Percentiles rank a stretch among this genome's conserved stretches.
Conservation (phyloP, 306 rosid genomes). For the Sicyos edulis region DNA sequence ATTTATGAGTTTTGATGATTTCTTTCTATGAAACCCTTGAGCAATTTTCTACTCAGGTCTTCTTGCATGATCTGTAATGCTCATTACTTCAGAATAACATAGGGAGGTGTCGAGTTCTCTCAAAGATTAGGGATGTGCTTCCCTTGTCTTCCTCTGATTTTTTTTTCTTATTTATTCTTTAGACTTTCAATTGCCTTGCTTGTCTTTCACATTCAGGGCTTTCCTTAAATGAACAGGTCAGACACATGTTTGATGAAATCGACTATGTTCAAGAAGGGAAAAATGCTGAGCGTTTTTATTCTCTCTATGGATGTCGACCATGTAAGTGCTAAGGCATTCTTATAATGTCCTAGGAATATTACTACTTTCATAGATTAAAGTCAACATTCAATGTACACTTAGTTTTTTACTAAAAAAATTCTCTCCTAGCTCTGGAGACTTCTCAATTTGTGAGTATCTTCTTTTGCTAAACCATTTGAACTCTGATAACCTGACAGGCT, state of each 20-base stretch:
- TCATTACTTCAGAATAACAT: neutral
- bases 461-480: neutral
- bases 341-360: conserved; percentile 4
- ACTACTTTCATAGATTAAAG: neutral
- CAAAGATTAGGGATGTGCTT: neutral
- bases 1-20: neutral
- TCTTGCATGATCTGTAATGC: neutral
- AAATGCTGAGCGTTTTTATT: conserved; percentile 86
- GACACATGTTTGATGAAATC: conserved; percentile 99
- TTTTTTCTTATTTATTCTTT: neutral
- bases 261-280: conserved; percentile 81
- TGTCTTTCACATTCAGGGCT: conserved; percentile 23
- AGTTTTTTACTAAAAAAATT: neutral
- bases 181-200: neutral
- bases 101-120: conserved; percentile 12
- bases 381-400: neutral
- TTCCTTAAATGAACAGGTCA: conserved; percentile 58
- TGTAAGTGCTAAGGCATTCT: conserved; percentile 39
- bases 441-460: neutral
- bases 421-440: neutral
- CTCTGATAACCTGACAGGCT: neutral
- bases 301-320: conserved; percentile 56
- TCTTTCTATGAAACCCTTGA: neutral
- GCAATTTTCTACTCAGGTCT: conserved; percentile 1
- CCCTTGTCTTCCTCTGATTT: neutral